phyloP scores from a whole-genome alignment of 345 rosid genomes.

The Rhizophora mangle region DNA sequence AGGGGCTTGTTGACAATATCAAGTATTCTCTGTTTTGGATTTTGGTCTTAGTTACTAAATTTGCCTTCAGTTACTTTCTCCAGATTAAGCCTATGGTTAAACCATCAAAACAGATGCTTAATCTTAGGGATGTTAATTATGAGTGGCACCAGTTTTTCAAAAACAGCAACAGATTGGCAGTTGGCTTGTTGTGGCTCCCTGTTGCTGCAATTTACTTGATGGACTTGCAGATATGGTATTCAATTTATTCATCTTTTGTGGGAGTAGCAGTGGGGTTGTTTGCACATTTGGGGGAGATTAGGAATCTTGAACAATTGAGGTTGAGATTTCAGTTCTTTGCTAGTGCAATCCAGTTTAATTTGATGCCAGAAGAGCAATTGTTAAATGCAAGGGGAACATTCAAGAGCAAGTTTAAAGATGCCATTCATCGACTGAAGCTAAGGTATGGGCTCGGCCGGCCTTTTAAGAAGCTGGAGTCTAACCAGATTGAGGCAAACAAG shows the following conservation, averaged over 20 bases:
- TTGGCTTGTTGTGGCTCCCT: conserved; percentile 75
- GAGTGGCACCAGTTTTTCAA: conserved; percentile 69
- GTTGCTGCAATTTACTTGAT: conserved; percentile 75
- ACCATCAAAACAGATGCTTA: conserved; percentile 59
- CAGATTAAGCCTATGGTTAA: conserved; percentile 84
- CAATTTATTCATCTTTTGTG: conserved; percentile 79
- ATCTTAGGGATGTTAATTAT: conserved; percentile 41
- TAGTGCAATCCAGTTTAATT: conserved; percentile 93
- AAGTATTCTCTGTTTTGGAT: conserved; percentile 81
- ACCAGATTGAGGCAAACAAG: conserved; percentile 88
- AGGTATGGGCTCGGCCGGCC: conserved; percentile 94
- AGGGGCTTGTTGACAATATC: conserved; percentile 72
- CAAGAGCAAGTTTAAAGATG: conserved; percentile 79
- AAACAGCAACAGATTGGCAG: conserved; percentile 71
- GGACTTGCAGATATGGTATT: conserved; percentile 97
- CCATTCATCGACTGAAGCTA: conserved; percentile 77
- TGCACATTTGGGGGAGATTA: conserved; percentile 92
- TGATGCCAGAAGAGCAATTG: conserved; percentile 96
- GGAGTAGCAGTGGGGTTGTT: conserved; percentile 89
- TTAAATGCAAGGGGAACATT: conserved; percentile 67
- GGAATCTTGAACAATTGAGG: conserved; percentile 83
- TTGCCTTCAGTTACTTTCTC: conserved; percentile 75
- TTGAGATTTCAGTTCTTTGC: conserved; percentile 98
- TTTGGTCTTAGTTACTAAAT: conserved; percentile 74
- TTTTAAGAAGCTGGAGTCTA: conserved; percentile 88